Base-by-base conservation (phyloP, 2,329 filamentous ascomycete species). In the Aspergillus sp. region DNA sequence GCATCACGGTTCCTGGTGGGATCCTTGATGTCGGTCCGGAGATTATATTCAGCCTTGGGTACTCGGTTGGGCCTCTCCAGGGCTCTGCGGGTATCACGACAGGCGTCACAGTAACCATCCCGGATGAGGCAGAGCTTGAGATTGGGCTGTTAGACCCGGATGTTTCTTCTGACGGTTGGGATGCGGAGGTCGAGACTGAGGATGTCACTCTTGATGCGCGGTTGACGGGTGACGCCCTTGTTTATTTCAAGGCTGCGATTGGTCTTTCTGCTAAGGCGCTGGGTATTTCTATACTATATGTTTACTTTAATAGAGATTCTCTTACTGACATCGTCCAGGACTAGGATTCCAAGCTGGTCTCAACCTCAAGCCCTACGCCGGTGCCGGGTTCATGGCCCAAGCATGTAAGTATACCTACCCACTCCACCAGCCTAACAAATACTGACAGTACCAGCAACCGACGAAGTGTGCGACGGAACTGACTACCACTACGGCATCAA, bases 21-120 rank as follows among this genome's bases (percentile, higher is more conserved):
- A 44, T 68, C 15, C 46, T 65, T 12, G 62, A 63, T 12, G 35
- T 68, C 9, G 66, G 64, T 1, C 61, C 64, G 3, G 44, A 61
- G 35, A 58, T 67, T 49, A 60, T 55, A 5, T 64, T 67, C 37
- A 63, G 56, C 15, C 50, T 62, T 25, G 63, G 60, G 11, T 58
- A 61, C 44, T 44, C 50, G 5, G 45, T 66, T 33, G 62, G 64
- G 14, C 62, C 60, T n/a, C 52, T 68, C 3, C 54, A 62, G 17
- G 66, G 66, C 19, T 55, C 61, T 17, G 65, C 66, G 5, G 52
- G 55, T 6, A 49, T 68, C 25, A 56, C 58, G 7, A 41, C 63
- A 5, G 64, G 66, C 8, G 58, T 65, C 9, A 56, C 58, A 4
- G 43, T 68, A 11, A 59, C 55, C 31, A 44, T 69, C 15, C 39